Conservation (phyloP, 495 filamentous ascomycete species). For the Penicillium parvum region DNA sequence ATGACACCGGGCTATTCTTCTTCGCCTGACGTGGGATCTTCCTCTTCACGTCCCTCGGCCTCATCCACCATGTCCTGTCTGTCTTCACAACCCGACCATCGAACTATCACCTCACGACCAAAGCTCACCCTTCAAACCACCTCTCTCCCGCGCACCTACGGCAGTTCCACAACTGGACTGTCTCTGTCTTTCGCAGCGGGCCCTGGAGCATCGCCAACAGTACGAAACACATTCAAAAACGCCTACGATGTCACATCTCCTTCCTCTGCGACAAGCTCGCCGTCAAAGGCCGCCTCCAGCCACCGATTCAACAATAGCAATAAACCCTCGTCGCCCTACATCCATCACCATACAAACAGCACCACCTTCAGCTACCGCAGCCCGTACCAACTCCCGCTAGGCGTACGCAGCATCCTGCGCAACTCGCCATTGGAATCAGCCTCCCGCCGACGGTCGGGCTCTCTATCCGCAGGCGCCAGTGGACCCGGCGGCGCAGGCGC, state of each 20-base stretch:
- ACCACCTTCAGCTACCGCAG: constrained; percentile 24
- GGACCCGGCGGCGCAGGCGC: constrained; percentile 28
- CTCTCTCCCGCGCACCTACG: constrained; percentile 47
- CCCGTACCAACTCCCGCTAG: constrained; percentile 63
- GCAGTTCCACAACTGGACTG: constrained; percentile 51
- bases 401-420: constrained; percentile 68
- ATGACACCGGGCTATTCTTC: constrained; percentile 7
- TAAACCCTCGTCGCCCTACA: constrained; percentile 22
- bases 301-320: constrained; percentile 36
- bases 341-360: constrained; percentile 24
- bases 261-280: constrained; percentile 52
- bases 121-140: constrained; percentile 78
- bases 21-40: constrained; percentile 2
- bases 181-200: constrained; percentile 54
- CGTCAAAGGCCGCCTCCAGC: constrained; percentile 22
- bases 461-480: constrained; percentile 34
- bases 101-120: constrained; percentile 54
- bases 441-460: constrained; percentile 33
- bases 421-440: constrained; percentile 59
- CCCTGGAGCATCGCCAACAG: constrained; percentile 65
- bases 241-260: constrained; percentile 67
- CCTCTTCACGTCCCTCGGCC: constrained; percentile 27
- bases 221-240: constrained; percentile 80
- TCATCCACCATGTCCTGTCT: constrained; percentile 31
- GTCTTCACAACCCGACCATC: constrained; percentile 14